Percentiles rank a stretch among this genome's conserved stretches.
Conservation (phyloP, 1,284 basidiomycete species). For the Cryptococcus depauperatus region DNA sequence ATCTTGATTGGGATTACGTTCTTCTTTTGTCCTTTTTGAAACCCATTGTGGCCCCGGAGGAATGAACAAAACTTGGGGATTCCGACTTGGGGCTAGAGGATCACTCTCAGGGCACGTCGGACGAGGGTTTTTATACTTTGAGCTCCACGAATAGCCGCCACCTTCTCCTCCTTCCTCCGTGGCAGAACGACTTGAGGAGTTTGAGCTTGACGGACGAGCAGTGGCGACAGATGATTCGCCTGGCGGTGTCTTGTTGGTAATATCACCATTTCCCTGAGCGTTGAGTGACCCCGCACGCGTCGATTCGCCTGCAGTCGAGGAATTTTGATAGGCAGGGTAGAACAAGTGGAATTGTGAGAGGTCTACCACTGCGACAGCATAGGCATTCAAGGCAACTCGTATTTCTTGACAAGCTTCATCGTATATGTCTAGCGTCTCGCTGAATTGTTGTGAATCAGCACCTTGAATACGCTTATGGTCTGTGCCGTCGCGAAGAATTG, state of each 20-base stretch:
- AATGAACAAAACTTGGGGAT: conserved; percentile 33
- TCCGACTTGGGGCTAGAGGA: conserved; percentile 21
- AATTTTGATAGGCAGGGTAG: conserved; percentile 32
- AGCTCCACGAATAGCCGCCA: neutral
- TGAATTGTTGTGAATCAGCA: conserved; percentile 19
- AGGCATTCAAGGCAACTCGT: conserved; percentile 27
- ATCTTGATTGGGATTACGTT: conserved; percentile 4
- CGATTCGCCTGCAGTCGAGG: conserved; percentile 16
- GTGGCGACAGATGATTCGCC: neutral
- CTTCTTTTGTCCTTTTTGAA: neutral
- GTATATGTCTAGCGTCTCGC: conserved; percentile 23
- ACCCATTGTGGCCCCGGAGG: conserved; percentile 10
- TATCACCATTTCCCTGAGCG: neutral
- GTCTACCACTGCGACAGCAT: conserved; percentile 36
- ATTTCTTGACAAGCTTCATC: conserved; percentile 36
- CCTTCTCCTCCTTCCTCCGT: neutral
- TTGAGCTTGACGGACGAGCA: neutral
- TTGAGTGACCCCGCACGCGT: conserved; percentile 10
- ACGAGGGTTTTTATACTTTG: conserved; percentile 15
- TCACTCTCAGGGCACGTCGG: conserved; percentile 25
- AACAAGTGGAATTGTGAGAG: conserved; percentile 38
- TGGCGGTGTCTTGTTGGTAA: no score
- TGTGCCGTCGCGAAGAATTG: neutral
- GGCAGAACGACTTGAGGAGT: neutral
- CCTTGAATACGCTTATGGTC: conserved; percentile 17